phyloP scores from a whole-genome alignment of 2,329 filamentous ascomycete species.

The Pseudogymnoascus sp. region DNA sequence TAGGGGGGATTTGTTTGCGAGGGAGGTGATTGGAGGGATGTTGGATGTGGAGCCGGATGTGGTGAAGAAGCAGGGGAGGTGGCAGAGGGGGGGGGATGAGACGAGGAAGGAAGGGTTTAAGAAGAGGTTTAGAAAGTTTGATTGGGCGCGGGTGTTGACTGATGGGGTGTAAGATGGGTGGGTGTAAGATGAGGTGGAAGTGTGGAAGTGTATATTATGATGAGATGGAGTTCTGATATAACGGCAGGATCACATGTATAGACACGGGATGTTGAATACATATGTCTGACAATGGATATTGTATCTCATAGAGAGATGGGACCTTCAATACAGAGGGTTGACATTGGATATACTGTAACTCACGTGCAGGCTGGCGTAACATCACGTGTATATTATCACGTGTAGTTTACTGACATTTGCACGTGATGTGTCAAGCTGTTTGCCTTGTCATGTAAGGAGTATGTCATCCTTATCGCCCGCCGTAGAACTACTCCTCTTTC shows the following conservation, averaged over 20 bases:
- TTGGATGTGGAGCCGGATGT: constrained; percentile 72
- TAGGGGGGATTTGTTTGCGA: constrained; percentile 80
- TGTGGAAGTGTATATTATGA: not conserved
- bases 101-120: constrained; percentile 66
- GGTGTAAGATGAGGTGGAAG: no score
- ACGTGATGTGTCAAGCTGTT: not conserved
- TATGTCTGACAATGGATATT: no score
- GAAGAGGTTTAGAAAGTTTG: constrained; percentile 84
- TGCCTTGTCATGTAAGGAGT: no score
- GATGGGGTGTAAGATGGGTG: constrained; percentile 18
- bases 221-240: not conserved
- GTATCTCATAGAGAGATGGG: not conserved
- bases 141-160: constrained; percentile 62
- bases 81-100: constrained; percentile 57
- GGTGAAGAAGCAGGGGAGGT: constrained; percentile 83
- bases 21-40: constrained; percentile 90
- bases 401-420: not conserved
- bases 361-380: not conserved
- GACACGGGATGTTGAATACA: no score
- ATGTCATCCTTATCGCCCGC: not conserved
- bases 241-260: not conserved
- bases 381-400: not conserved
- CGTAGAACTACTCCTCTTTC: not conserved
- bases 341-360: not conserved
- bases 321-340: not conserved